phyloP scores from a whole-genome alignment of 2,329 filamentous ascomycete genomes.

The Trichophaea hybrida region DNA sequence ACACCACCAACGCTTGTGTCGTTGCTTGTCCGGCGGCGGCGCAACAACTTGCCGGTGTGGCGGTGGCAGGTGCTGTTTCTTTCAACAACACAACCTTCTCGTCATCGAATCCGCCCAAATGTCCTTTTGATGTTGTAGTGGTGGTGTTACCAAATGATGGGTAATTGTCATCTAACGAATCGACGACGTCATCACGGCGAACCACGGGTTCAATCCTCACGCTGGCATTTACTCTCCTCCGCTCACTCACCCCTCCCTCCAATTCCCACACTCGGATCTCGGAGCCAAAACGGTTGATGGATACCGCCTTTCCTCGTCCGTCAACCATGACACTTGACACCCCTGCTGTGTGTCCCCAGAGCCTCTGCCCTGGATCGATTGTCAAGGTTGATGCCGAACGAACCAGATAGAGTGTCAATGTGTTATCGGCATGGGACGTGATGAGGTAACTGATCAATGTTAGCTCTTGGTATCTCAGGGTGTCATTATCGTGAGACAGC shows the following conservation, averaged over 20 bases:
- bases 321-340: slow-evolving; percentile 78
- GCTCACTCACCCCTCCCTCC: slow-evolving; percentile 48
- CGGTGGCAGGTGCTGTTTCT: slow-evolving; percentile 33
- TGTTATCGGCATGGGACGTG: slow-evolving; percentile 74
- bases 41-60: slow-evolving; percentile 30
- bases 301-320: slow-evolving; percentile 72
- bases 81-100: slow-evolving; percentile 80
- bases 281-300: slow-evolving; percentile 66
- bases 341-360: slow-evolving; percentile 86
- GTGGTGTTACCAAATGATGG: slow-evolving; percentile 4
- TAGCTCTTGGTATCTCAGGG: background rate
- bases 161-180: background rate
- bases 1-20: slow-evolving; percentile 42
- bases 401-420: slow-evolving; percentile 66
- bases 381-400: slow-evolving; percentile 54
- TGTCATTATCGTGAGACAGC: background rate
- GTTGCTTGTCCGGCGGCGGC: background rate
- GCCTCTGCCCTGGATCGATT: slow-evolving; percentile 57
- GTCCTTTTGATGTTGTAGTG: slow-evolving; percentile 37
- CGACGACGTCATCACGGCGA: background rate
- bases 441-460: slow-evolving; percentile 54
- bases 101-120: slow-evolving; percentile 67
- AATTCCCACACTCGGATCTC: slow-evolving; percentile 81
- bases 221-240: slow-evolving; percentile 29
- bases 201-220: slow-evolving; percentile 11